phyloP scores from a whole-genome alignment of 371 early-diverging fungal species.

The Mortierella sp. region DNA sequence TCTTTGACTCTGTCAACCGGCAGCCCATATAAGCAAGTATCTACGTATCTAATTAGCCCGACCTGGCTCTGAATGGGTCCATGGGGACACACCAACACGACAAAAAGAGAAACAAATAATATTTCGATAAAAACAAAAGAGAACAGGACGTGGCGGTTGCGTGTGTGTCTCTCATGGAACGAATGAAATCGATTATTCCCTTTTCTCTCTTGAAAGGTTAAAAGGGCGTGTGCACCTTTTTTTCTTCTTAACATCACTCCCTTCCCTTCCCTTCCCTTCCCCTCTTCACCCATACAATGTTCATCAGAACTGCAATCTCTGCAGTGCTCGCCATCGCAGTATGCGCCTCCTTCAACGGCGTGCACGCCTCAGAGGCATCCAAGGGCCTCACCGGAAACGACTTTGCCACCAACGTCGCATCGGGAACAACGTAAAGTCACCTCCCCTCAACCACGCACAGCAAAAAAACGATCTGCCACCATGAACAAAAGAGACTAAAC shows the following conservation, averaged over 20 bases:
- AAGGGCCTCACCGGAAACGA: conserved; percentile 27
- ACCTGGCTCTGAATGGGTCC: too few species aligned
- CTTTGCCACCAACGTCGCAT: conserved; percentile 31
- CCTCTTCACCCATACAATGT: conserved; percentile 11
- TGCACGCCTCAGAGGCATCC: conserved; percentile 40
- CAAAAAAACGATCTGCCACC: neutral
- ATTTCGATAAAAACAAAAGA: neutral
- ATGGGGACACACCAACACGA: neutral
- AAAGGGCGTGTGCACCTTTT: neutral
- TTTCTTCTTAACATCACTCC: neutral
- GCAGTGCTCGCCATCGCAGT: conserved; percentile 33
- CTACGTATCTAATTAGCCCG: too few species aligned
- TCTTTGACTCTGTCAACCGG: too few species aligned
- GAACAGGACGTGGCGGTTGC: neutral
- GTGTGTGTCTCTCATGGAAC: neutral
- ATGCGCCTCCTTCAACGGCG: conserved; percentile 13
- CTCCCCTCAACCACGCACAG: neutral
- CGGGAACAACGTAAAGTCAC: conserved; percentile 37
- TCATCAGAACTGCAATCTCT: conserved; percentile 33
- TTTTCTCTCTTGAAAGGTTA: neutral
- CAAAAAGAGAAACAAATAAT: neutral
- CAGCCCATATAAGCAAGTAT: too few species aligned
- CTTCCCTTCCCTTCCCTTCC: neutral
- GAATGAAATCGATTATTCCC: neutral
- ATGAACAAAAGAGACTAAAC: neutral